Percentiles rank a stretch among this genome's conserved stretches.
These are phyloP conservation scores for Neospora caninum DNA, from an alignment of 169 alveolate genomes.

Conservation along the genomic window DNA sequence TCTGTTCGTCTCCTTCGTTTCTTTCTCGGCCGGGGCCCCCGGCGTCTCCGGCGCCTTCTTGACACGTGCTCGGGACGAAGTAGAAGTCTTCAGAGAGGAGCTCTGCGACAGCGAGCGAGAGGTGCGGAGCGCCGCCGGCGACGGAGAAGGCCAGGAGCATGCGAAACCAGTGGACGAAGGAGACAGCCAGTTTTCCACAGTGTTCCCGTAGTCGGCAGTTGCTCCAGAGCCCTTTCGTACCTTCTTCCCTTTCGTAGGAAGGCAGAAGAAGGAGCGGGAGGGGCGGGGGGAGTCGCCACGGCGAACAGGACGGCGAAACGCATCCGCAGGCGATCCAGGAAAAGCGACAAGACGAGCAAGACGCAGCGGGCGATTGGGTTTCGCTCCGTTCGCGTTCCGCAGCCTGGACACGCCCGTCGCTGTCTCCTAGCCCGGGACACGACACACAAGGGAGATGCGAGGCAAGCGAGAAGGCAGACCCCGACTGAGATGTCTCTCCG, in stretches of 20 bases:
- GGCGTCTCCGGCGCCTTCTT: neutral
- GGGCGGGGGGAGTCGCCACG: conserved; percentile 37
- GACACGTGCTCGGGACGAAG: neutral
- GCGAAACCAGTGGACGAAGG: neutral
- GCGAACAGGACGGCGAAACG: conserved; percentile 8
- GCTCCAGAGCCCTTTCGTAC: neutral
- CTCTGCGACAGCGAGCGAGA: neutral
- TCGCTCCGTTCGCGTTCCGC: neutral
- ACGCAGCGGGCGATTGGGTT: neutral
- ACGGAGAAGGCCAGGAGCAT: conserved; percentile 34
- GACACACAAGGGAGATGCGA: neutral
- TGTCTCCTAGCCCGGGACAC: neutral
- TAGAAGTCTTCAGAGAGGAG: neutral
- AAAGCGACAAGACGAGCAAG: neutral
- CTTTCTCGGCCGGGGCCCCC: no score
- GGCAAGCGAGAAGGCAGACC: neutral
- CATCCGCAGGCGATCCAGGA: neutral
- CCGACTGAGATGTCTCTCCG: neutral
- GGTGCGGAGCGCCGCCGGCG: conserved; percentile 19
- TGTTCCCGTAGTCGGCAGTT: neutral
- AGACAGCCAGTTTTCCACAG: neutral
- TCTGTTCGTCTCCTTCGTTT: no score
- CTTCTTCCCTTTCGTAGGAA: neutral
- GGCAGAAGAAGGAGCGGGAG: conserved; percentile 25
- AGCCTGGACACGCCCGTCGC: neutral